Evolutionary conservation across 2,329 filamentous ascomycete genomes (phyloP), one percentile per base, ranked within the genome.

Genomic region (Exophiala mesophila): DNA sequence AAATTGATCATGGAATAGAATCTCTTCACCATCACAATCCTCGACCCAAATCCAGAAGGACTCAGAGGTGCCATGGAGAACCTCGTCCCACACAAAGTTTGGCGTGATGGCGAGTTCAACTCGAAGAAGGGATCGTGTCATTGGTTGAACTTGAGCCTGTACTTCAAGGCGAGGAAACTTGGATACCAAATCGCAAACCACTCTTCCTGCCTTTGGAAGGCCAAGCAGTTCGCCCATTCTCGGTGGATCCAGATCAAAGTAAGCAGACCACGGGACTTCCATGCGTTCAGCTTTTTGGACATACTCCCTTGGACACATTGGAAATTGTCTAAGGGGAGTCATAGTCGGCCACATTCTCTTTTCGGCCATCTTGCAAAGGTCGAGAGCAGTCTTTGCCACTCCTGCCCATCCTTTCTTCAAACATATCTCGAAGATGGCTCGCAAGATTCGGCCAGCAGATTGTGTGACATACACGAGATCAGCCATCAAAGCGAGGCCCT

Each of bases 311-410:
- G 89, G 81, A 59, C 88, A 95, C 28, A 72, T 70, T 3, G 84
- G 78, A 60, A 98, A 98, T 59, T 98, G 92, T 40, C 92, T 80
- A 21, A 98, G 73, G 8, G 94, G 92, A 26, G 88, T 87, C 92
- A 97, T 98, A 4, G 90, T 97, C 10, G 90, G 89, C 92, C 92
- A 98, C 94, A 98, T 98, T 36, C 94, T 79, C 73, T 95, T 95
- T 71, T 98, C 92, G 0, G 90, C 92, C 88, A 95, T 97, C 70
- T 98, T 98, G 70, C 94, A 98, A 39, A 98, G 76, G 57, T 95
- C 87, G 30, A 98, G 72, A 1, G 92, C 89, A 49, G 85, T 88
- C 69, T 92, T 95, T 6, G 92, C 87, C 3, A 97, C 92, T 12
- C 82, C 83, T 1, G 92, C 81, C 90, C 90, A 98, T 23, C 90